A percentile compares a stretch with the other conserved stretches of the same genome.
These are phyloP conservation scores for Solanum hybrid DNA, from an alignment of 305 asterid genomes.

Conservation along the genomic window DNA sequence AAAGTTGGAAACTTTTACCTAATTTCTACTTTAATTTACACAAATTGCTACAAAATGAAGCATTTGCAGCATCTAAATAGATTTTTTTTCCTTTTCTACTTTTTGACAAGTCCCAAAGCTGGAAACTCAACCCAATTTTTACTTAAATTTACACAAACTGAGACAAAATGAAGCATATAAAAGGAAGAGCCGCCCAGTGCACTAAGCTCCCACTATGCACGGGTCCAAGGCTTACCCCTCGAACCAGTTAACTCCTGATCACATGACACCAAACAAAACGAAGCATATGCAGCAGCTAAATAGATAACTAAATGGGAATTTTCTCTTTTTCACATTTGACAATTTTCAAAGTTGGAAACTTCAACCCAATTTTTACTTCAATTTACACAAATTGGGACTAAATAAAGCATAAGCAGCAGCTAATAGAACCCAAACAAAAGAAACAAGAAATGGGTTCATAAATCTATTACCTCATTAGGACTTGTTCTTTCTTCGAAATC, in stretches of 20 bases:
- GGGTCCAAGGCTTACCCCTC: background rate
- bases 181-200: background rate
- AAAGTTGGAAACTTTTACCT: background rate
- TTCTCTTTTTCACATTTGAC: background rate
- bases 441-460: background rate
- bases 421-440: background rate
- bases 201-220: background rate
- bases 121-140: background rate
- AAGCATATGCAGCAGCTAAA: background rate
- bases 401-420: background rate
- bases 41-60: background rate
- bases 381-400: background rate
- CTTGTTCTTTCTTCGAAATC: slow-evolving; percentile 67
- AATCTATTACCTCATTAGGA: slow-evolving; percentile 49
- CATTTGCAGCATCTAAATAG: background rate
- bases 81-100: rapidly evolving
- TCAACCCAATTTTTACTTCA: background rate
- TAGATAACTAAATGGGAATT: background rate
- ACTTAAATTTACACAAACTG: background rate
- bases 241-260: background rate
- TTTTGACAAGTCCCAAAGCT: background rate
- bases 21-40: background rate
- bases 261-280: background rate
- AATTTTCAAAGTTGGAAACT: background rate
- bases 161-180: background rate